Conservation (phyloP, 2,329 filamentous ascomycete species). For the Beauveria sp. region DNA sequence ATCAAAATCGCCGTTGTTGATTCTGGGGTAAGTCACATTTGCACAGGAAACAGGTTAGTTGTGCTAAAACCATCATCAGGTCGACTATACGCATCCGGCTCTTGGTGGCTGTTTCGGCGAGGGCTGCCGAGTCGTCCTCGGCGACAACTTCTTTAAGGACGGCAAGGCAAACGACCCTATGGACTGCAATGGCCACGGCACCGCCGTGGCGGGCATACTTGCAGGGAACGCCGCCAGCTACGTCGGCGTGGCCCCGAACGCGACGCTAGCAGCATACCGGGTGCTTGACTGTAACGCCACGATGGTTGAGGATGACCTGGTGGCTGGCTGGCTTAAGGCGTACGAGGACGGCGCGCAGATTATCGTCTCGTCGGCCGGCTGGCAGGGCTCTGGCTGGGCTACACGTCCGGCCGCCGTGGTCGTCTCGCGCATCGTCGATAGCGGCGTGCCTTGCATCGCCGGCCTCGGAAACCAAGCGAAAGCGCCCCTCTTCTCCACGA, state of each 20-base stretch:
- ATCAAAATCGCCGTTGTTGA: neutral
- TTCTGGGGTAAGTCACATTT: neutral
- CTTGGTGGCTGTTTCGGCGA: neutral
- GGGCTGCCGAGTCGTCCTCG: neutral
- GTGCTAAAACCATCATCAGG: neutral
- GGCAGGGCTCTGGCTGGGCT: neutral
- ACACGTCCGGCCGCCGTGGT: neutral
- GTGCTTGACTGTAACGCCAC: neutral
- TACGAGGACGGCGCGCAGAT: neutral
- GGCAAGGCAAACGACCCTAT: neutral
- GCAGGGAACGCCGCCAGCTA: neutral
- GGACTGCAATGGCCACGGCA: neutral
- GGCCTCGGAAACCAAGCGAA: neutral
- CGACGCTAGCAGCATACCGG: neutral
- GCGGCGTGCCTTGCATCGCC: neutral
- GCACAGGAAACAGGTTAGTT: neutral
- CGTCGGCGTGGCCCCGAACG: neutral
- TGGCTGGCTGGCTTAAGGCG: neutral
- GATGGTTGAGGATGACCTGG: neutral
- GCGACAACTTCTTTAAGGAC: neutral
- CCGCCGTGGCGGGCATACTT: neutral
- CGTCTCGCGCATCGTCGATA: neutral
- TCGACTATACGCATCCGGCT: neutral
- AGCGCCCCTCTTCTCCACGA: neutral
- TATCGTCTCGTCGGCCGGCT: neutral